Conservation (phyloP, 768 basidiomycete genomes). For the Gymnopilus junonius region DNA sequence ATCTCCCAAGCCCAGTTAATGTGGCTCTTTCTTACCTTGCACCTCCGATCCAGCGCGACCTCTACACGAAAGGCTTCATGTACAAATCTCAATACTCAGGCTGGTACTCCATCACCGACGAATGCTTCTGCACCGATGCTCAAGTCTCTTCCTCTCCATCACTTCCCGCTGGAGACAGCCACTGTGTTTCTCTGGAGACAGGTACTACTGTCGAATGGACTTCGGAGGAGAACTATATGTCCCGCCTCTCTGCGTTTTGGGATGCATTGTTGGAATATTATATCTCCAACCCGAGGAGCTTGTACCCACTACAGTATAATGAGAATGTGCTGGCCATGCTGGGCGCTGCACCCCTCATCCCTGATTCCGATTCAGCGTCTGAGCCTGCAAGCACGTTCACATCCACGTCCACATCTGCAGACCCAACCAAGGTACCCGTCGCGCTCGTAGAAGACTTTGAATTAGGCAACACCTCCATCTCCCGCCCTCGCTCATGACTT, state of each 20-base stretch:
- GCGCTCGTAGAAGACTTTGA: conserved; percentile 13
- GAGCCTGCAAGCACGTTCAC: no score
- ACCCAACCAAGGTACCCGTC: neutral
- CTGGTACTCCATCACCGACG: conserved; percentile 93
- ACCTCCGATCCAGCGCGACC: conserved; percentile 48
- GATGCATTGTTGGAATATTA: conserved; percentile 58
- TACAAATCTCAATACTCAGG: conserved; percentile 87
- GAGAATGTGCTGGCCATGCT: conserved; percentile 54
- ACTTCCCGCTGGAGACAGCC: conserved; percentile 27
- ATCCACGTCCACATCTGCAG: no score
- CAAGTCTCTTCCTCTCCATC: conserved; percentile 44
- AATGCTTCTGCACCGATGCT: conserved; percentile 78
- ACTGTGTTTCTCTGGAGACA: conserved; percentile 63
- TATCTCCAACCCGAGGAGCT: conserved; percentile 34
- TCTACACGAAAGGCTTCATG: conserved; percentile 67
- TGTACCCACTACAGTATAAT: conserved; percentile 66
- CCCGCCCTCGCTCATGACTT: conserved; percentile 74
- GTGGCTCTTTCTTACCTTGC: neutral
- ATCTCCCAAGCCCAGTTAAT: neutral
- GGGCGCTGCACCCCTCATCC: conserved; percentile 5
- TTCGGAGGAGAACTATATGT: conserved; percentile 89
- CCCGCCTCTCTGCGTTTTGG: conserved; percentile 73
- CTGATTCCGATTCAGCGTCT: neutral
- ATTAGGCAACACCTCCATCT: conserved; percentile 82
- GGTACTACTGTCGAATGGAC: conserved; percentile 84